Base-by-base conservation (phyloP, 257 asterid species). In the Lithospermum erythrorhizon region DNA sequence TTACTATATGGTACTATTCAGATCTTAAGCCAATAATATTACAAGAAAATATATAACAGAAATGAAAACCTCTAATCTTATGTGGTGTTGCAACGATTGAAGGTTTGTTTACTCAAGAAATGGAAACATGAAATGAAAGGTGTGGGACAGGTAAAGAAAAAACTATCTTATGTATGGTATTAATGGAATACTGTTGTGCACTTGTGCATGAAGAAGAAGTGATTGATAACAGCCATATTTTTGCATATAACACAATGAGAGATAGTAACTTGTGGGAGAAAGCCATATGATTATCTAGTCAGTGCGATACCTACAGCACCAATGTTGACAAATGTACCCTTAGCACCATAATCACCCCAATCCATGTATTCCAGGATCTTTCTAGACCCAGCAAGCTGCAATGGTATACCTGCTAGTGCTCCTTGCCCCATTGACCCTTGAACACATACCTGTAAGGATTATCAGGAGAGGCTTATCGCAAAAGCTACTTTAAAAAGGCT, bases 341-440 rank as follows among this genome's bases (percentile, higher is more conserved):
- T 63, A 66, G 94, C 94, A 74, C 79, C 98, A 70, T 87, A 85
- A 59, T 74, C 83, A 66, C 95, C 96, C 98, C 98, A 90, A 61
- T 90, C 98, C 98, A 90, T 90, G 83, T 68, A 83, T 81, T 90
- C 98, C 84, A 87, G 74, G 73, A 90, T 90, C 77, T 85, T 85
- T 62, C 95, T 81, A 70, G 72, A 83, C 67, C 98, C 96, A 57
- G 96, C 89, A 49, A 90, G 91, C 72, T 90, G 98, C 77, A 87
- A 79, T 13, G 98, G 98, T 94, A 90, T 90, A 14, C 98, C 98
- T 62, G 95, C 81, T 62, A 86, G 81, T 47, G 95, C 83, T 65
- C 98, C 98, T 70, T 87, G 87, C 32, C 98, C 96, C 95, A 88
- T 87, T 29, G 96, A 87, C 22, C 98, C 98, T 87, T 90, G 98